A percentile compares a stretch with the other conserved stretches of the same genome.
Evolutionary conservation across 805 yeast species (phyloP).

Genomic region (Candida boleticola): DNA sequence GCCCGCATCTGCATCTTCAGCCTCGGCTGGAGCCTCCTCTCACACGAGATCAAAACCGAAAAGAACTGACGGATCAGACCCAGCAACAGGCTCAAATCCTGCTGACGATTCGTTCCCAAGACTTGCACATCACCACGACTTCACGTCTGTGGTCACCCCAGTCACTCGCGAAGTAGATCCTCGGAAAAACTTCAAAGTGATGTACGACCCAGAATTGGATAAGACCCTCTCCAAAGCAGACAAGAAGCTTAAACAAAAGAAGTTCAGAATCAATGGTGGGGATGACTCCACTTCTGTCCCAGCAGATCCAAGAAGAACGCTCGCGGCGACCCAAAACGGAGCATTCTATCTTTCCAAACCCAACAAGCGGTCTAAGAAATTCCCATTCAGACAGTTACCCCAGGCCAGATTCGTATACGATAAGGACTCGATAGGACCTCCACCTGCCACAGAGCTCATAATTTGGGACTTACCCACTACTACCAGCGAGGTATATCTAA

Average conservation of each 20-base stretch:
- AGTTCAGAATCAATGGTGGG: conserved; percentile 39
- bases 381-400: conserved; percentile 43
- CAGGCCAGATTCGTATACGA: conserved; percentile 53
- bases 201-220: conserved; percentile 50
- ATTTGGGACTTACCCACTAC: conserved; percentile 63
- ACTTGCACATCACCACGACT: conserved; percentile 29
- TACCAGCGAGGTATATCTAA: conserved; percentile 43
- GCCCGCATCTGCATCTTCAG: not conserved
- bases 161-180: conserved; percentile 11
- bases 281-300: conserved; percentile 10
- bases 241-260: conserved; percentile 30
- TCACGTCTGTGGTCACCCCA: conserved; percentile 9
- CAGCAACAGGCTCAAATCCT: conserved; percentile 30
- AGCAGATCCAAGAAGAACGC: conserved; percentile 43
- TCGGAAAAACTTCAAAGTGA: conserved; percentile 39
- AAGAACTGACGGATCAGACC: conserved; percentile 28
- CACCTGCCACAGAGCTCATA: conserved; percentile 68
- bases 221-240: conserved; percentile 30
- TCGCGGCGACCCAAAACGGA: conserved; percentile 10
- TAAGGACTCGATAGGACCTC: conserved; percentile 68
- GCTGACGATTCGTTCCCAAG: conserved; percentile 26
- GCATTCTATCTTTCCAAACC: conserved; percentile 34
- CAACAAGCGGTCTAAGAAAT: conserved; percentile 37
- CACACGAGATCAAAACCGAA: not conserved
- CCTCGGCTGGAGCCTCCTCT: not conserved